Evolutionary conservation across 2,329 filamentous ascomycete genomes (phyloP).

Genomic region (Xylaria sp.): DNA sequence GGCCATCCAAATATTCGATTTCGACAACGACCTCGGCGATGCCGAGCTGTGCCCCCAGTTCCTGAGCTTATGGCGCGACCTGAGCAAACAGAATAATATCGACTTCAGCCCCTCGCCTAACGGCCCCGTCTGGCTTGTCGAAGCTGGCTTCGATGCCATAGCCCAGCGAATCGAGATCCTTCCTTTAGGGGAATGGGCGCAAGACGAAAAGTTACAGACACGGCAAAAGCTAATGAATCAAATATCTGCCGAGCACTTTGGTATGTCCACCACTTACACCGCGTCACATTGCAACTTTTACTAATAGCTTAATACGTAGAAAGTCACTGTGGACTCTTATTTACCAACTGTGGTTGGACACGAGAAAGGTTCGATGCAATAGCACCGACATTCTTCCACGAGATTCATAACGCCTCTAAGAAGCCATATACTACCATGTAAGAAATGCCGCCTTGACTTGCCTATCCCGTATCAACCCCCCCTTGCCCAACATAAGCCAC

Average conservation of each 20-base stretch:
- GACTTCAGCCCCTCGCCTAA: constrained; percentile 49
- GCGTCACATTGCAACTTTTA: neutral
- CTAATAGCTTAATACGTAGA: constrained; percentile 24
- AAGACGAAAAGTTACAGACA: constrained; percentile 46
- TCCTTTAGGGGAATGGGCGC: constrained; percentile 48
- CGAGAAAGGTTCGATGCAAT: constrained; percentile 34
- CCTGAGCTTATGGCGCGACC: constrained; percentile 40
- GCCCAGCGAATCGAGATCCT: constrained; percentile 50
- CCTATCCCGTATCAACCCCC: neutral
- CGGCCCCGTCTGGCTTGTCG: constrained; percentile 43
- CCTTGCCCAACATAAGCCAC: neutral
- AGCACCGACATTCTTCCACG: constrained; percentile 34
- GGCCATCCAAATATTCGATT: constrained; percentile 48
- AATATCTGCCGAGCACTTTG: constrained; percentile 43
- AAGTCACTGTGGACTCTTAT: constrained; percentile 36
- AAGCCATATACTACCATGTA: constrained; percentile 40
- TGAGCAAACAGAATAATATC: constrained; percentile 41
- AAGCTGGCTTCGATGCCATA: constrained; percentile 48
- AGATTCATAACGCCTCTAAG: constrained; percentile 22
- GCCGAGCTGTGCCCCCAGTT: constrained; percentile 44
- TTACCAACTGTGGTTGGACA: constrained; percentile 37
- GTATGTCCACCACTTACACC: constrained; percentile 35
- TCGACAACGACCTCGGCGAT: constrained; percentile 43
- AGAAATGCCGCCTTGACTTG: constrained; percentile 13
- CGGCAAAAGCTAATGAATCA: constrained; percentile 46